Evolutionary conservation across 352 stramenopile genomes (phyloP), one percentile per base, ranked within the genome.

Genomic region (Pelagophyceae sp.): DNA sequence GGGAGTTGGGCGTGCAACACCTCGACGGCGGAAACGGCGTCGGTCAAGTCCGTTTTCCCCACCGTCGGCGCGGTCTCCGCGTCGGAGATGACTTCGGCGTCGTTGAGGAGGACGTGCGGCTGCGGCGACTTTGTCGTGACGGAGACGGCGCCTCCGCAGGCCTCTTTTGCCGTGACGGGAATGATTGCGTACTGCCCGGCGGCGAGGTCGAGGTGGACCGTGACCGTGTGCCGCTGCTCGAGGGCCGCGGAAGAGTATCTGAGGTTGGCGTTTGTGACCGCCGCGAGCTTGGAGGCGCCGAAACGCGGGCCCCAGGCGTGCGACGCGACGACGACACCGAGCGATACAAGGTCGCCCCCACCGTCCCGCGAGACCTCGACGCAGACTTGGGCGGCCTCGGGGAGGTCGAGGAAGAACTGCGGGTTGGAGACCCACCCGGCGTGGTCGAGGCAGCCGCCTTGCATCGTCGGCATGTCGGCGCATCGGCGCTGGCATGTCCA

Each of bases 361-460:
- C 6, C 2, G 67, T 58, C 67, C 20, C 27, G 3, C 38, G 51
- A 37, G 27, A n/a, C 6, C 15, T 60, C 35, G 11, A 20, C 35
- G n/a, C 51, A 32, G 5, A 58, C 35, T 2, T 60, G 0, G 1
- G 5, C 23, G 6, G 15, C 29, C 20, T 11, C 45, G 11, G 67
- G 35, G 17, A 74, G 35, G 15, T 74, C 67, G 35, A 74, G 67
- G 67, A 58, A 74, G 38, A 74, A 74, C 67, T 74, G 67, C 33
- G 67, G 67, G 38, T 74, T 74, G 17, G 11, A 2, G 67, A 74
- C 67, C 67, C 67, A 74, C 20, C 35, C 17, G 2, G 31, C 33
- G 17, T 54, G 31, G 38, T 74, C 58, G 15, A 74, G n/a, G 35
- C 35, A 74, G 35, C 67, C 67, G 33, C 67, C 67, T 19, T 25